phyloP scores from a whole-genome alignment of 129 eudicot species.

The Lonicera japonica region DNA sequence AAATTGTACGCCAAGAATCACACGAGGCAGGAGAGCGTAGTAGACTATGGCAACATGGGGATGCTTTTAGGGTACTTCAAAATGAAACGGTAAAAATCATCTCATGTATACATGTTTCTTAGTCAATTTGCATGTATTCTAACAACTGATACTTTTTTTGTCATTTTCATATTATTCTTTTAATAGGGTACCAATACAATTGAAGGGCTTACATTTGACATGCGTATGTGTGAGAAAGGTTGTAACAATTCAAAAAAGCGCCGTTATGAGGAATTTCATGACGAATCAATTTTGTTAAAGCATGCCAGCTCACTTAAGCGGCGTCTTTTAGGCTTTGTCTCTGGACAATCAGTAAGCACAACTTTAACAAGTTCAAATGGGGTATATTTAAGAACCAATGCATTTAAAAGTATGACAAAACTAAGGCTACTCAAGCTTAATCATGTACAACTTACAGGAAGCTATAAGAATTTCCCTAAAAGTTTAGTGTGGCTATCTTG shows the following conservation, averaged over 20 bases:
- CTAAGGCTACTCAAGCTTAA: not conserved
- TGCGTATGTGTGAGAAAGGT: not conserved
- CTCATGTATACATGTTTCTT: not conserved
- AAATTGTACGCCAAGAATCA: constrained; percentile 13
- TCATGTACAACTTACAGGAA: not conserved
- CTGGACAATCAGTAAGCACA: too few relatives aligned
- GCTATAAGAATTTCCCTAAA: not conserved
- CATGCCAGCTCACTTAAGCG: too few relatives aligned
- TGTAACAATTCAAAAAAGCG: not conserved
- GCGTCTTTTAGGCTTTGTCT: too few relatives aligned
- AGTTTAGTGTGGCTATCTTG: not conserved
- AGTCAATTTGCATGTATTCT: too few relatives aligned
- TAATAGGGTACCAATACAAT: not conserved
- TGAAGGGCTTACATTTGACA: not conserved
- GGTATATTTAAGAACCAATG: not conserved
- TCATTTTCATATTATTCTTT: too few relatives aligned
- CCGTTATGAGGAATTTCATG: not conserved
- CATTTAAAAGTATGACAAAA: not conserved
- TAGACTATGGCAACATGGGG: too few relatives aligned
- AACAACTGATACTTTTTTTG: not conserved
- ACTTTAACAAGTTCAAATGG: too few relatives aligned
- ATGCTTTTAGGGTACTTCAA: too few relatives aligned
- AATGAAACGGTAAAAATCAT: too few relatives aligned
- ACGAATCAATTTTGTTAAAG: too few relatives aligned
- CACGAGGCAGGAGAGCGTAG: not conserved